A percentile compares a stretch with the other conserved stretches of the same genome.
These are phyloP conservation scores for Thraustochytrium striatum DNA, from an alignment of 352 stramenopile species.

Conservation along the genomic window DNA sequence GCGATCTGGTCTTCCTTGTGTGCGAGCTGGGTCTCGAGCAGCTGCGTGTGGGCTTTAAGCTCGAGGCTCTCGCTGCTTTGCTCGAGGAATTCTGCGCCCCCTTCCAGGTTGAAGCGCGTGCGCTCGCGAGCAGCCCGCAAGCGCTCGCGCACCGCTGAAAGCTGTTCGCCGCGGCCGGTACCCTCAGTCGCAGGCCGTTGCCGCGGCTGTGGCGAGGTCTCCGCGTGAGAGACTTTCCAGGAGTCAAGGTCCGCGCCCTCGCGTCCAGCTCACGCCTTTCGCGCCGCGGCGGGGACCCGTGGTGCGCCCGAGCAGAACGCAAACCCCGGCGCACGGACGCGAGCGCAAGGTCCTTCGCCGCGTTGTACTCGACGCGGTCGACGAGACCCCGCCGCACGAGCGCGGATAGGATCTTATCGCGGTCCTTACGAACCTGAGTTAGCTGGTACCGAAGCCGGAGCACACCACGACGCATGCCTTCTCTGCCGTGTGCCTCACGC, in stretches of 20 bases:
- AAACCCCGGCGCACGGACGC: not conserved
- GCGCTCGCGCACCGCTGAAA: not conserved
- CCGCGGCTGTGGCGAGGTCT: not conserved
- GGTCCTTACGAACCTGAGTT: conserved; percentile 13
- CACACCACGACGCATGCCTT: not conserved
- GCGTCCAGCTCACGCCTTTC: not conserved
- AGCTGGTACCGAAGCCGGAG: conserved; percentile 23
- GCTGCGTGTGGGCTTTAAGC: not conserved
- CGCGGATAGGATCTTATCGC: conserved; percentile 9
- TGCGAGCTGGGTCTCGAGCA: not conserved
- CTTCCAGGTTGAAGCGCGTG: not conserved
- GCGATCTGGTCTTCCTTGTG: not conserved
- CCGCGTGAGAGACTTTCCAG: not conserved
- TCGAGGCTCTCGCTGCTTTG: not conserved
- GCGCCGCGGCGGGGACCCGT: not conserved
- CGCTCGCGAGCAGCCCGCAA: not conserved
- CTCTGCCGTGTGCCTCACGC: not conserved
- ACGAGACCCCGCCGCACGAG: not conserved
- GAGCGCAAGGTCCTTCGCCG: not conserved
- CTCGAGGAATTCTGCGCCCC: too few species aligned
- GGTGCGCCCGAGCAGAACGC: not conserved
- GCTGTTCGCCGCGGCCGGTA: not conserved
- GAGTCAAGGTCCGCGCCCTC: not conserved
- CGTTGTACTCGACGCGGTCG: not conserved
- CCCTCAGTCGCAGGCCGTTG: not conserved